A percentile compares a stretch with the other conserved stretches of the same genome.
These are phyloP conservation scores for Brassica carinata DNA, from an alignment of 345 rosid genomes.

Conservation along the genomic window DNA sequence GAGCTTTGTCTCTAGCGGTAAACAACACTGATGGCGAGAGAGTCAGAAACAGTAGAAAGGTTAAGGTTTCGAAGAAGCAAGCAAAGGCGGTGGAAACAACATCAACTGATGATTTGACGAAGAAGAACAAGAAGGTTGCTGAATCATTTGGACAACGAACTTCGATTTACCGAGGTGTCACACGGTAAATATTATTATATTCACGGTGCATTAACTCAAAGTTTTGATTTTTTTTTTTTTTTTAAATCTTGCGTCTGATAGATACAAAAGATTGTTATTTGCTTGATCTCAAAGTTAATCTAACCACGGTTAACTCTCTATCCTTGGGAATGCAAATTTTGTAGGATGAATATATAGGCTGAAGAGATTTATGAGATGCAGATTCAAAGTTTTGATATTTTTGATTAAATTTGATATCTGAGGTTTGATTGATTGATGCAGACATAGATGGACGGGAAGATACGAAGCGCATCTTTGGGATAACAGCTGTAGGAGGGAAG, in stretches of 20 bases:
- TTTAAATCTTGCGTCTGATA: not conserved
- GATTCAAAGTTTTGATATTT: not conserved
- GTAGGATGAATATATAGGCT: not conserved
- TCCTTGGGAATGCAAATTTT: not conserved
- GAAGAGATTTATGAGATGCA: not conserved
- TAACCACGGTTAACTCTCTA: not conserved
- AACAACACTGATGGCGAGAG: conserved; percentile 16
- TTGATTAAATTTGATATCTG: not conserved
- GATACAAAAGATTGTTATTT: too few relatives aligned
- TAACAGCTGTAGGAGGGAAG: conserved; percentile 96
- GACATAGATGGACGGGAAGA: conserved; percentile 97
- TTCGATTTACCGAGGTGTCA: conserved; percentile 96
- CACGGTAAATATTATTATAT: conserved; percentile 48
- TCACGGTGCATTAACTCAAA: not conserved
- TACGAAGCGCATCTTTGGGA: conserved; percentile 99
- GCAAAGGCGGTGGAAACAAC: conserved; percentile 40
- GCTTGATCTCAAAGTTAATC: conserved; percentile 1
- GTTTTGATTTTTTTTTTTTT: not conserved
- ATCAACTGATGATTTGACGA: conserved; percentile 42
- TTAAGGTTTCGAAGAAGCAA: conserved; percentile 7
- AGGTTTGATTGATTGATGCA: conserved; percentile 30
- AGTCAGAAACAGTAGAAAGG: not conserved
- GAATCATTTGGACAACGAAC: conserved; percentile 88
- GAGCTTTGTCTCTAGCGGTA: conserved; percentile 63
- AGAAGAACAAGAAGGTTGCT: conserved; percentile 49